Conservation (phyloP, 2,329 filamentous ascomycete genomes). For the Colletotrichum musicola region DNA sequence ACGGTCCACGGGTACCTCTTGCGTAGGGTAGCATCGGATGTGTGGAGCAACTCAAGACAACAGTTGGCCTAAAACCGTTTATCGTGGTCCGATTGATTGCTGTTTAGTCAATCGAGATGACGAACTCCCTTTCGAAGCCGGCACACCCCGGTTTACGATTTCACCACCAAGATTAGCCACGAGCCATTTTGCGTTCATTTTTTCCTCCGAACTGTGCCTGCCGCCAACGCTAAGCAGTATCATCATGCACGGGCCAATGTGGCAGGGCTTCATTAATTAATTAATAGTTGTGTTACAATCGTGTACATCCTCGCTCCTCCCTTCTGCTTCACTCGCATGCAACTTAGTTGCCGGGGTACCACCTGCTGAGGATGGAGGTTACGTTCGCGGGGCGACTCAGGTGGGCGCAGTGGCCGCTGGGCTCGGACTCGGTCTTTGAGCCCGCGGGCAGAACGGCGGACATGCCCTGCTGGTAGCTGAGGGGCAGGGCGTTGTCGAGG, state of each 20-base stretch:
- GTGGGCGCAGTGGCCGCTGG: slow-evolving; percentile 36
- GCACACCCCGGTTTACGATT: not conserved
- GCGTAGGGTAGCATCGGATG: no score
- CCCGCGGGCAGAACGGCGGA: slow-evolving; percentile 36
- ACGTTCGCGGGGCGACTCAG: slow-evolving; percentile 31
- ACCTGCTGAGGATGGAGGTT: slow-evolving; percentile 34
- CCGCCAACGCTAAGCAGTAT: not conserved
- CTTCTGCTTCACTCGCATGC: no score
- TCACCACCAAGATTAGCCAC: not conserved
- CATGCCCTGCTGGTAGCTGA: slow-evolving; percentile 43
- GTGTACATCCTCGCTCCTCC: not conserved
- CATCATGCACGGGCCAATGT: not conserved
- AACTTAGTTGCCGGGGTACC: slow-evolving; percentile 32
- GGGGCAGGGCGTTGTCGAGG: slow-evolving; percentile 43
- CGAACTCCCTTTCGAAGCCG: not conserved
- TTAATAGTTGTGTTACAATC: slow-evolving; percentile 1
- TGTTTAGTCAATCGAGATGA: not conserved
- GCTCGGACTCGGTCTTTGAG: slow-evolving; percentile 34
- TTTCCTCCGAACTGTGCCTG: slow-evolving; percentile 1
- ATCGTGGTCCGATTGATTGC: not conserved
- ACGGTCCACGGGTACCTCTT: no score
- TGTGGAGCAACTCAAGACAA: not conserved
- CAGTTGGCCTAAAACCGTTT: not conserved
- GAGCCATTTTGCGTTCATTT: not conserved
- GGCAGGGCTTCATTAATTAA: slow-evolving; percentile 10